phyloP scores from a whole-genome alignment of 129 eudicot species.

The Rutidosis leptorrhynchoides region DNA sequence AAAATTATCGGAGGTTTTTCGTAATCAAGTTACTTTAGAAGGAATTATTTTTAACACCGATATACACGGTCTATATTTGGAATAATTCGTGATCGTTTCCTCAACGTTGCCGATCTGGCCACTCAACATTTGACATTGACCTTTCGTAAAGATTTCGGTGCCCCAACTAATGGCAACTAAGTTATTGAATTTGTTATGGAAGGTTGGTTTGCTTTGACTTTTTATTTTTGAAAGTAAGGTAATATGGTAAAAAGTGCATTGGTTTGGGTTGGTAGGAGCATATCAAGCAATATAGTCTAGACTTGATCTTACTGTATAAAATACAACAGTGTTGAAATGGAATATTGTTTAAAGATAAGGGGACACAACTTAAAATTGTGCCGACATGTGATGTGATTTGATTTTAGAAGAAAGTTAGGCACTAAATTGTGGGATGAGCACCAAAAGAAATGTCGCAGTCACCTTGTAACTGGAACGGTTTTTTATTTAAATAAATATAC shows the following conservation, averaged over 20 bases:
- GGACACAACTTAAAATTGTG: slow-evolving; percentile 1
- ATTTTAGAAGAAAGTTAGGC: slow-evolving; percentile 9
- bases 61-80: too few species aligned
- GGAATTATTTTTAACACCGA: too few species aligned
- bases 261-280: slow-evolving; percentile 28
- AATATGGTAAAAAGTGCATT: slow-evolving; percentile 17
- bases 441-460: slow-evolving; percentile 18
- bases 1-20: too few species aligned
- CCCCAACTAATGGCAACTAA: neutral
- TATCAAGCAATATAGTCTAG: slow-evolving; percentile 16
- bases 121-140: too few species aligned
- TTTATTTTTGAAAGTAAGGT: neutral
- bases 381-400: slow-evolving; percentile 22
- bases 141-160: too few species aligned
- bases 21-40: too few species aligned
- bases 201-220: slow-evolving; percentile 8
- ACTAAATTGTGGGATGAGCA: slow-evolving; percentile 8
- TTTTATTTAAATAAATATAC: neutral
- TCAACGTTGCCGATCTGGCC: too few species aligned
- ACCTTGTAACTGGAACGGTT: slow-evolving; percentile 4
- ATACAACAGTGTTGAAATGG: neutral
- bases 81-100: too few species aligned
- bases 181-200: slow-evolving; percentile 12
- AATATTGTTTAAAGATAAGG: neutral
- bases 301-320: slow-evolving; percentile 20